Base-by-base conservation (phyloP, 2,329 filamentous ascomycete genomes). In the Alternaria sp. region DNA sequence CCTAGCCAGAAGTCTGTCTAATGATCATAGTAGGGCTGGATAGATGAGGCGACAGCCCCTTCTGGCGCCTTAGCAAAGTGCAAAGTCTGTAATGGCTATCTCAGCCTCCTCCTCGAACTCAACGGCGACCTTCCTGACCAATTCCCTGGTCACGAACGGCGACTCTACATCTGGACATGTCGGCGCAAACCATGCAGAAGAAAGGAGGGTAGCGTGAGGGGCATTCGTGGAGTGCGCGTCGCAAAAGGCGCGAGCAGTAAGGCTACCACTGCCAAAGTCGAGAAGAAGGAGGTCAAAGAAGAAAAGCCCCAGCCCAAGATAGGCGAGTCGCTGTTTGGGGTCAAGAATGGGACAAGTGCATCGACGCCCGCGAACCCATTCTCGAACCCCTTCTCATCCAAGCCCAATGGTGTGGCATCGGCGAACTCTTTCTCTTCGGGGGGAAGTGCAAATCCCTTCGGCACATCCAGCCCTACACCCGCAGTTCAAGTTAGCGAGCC, bases 111-210 rank as follows among this genome's bases (percentile, higher is more conserved):
- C 3, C 86, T 99, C 48, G 93, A 99, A 79, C 86, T 99, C 28
- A 93, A 99, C 79, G 94, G 89, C 71, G 93, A 97, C 76, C 85
- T 98, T 4, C 94, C 93, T 14, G 91, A 94, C 57, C 86, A 88
- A 50, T 97, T 97, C 73, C 91, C 93, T 2, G 89, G 90, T 57
- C 92, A 98, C 79, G 93, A 97, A 73, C 86, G 95, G 68, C 88
- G 94, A 63, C 78, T 99, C 18, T 98, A 97, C 74, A 84, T 99
- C 12, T 93, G 97, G 78, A 87, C 87, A 18, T 99, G 95, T 79
- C 86, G 89, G 60, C 86, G 87, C 67, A 92, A 92, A 77, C 83
- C 87, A 11, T 99, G 95, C 76, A 87, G 92, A 71, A 86, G 94
- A 65, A 94, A 93, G 72, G 86, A 90, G 20, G 95, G 95, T 2